Evolutionary conservation across 2,329 filamentous ascomycete species (phyloP).

Genomic region (Alternaria sp.): DNA sequence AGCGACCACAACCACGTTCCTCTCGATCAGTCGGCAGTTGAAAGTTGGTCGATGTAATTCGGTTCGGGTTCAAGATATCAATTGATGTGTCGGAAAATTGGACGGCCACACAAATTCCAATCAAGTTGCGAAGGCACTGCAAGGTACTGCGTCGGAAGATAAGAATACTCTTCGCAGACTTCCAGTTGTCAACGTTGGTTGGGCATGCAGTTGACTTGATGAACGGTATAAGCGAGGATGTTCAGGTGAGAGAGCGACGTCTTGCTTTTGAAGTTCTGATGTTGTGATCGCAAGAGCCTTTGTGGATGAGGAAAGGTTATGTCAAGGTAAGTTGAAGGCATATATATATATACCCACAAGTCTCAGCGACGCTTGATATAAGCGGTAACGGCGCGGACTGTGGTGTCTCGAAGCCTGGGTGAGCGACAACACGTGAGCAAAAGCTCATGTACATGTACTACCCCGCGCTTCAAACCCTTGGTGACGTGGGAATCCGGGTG

Average conservation of each 20-base stretch:
- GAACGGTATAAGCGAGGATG: not conserved
- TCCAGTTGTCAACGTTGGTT: not conserved
- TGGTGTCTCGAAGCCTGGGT: not conserved
- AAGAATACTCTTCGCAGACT: not conserved
- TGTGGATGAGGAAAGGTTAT: not conserved
- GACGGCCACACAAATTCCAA: not conserved
- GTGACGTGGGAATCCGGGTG: not conserved
- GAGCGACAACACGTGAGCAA: not conserved
- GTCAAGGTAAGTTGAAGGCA: not conserved
- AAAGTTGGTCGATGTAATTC: not conserved
- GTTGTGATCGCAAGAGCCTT: not conserved
- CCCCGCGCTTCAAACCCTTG: not conserved
- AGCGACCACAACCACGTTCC: not conserved
- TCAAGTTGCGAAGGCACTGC: not conserved
- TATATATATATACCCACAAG: not conserved
- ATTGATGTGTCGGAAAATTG: not conserved
- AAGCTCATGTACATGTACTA: not conserved
- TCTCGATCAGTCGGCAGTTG: not conserved
- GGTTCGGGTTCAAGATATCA: not conserved
- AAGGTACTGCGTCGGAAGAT: not conserved
- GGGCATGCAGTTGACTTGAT: not conserved
- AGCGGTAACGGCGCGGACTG: constrained; percentile 5
- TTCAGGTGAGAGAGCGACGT: constrained; percentile 9
- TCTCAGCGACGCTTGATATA: not conserved
- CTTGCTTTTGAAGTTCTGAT: constrained; percentile 1